Evolutionary conservation across 768 basidiomycete genomes (phyloP).

Genomic region (Exsudoporus frostii): DNA sequence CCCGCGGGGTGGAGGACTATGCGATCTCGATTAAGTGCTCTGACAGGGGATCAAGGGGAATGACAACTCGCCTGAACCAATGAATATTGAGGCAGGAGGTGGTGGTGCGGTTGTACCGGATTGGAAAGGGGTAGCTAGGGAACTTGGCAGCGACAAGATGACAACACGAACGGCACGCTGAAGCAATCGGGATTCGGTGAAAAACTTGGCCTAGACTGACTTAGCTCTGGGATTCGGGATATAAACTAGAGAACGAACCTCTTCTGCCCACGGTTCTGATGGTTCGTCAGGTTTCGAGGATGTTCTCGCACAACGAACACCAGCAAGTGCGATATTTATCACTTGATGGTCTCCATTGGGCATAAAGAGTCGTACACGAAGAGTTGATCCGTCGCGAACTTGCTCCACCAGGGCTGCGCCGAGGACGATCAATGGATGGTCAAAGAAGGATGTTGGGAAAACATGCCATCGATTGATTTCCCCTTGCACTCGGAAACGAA

Average conservation of each 20-base stretch:
- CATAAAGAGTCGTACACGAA: constrained; percentile 85
- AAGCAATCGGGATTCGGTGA: constrained; percentile 84
- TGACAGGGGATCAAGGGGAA: not conserved
- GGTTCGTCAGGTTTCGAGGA: constrained; percentile 71
- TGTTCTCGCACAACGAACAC: constrained; percentile 70
- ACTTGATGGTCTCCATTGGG: constrained; percentile 89
- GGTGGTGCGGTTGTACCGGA: constrained; percentile 50
- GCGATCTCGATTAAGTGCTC: not conserved
- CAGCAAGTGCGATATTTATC: constrained; percentile 80
- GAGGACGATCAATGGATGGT: constrained; percentile 6
- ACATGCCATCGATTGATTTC: constrained; percentile 78
- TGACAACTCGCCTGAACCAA: constrained; percentile 65
- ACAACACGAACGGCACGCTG: constrained; percentile 76
- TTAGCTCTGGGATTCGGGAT: not conserved
- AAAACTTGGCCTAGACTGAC: constrained; percentile 76
- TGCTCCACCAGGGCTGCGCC: constrained; percentile 83
- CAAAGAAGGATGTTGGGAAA: not conserved
- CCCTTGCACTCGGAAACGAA: constrained; percentile 93
- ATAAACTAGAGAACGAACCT: constrained; percentile 47
- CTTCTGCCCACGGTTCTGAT: constrained; percentile 85
- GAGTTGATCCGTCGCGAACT: constrained; percentile 87
- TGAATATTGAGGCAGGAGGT: constrained; percentile 78
- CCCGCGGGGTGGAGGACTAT: constrained; percentile 87
- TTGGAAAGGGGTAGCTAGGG: constrained; percentile 80
- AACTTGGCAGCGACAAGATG: constrained; percentile 76